phyloP scores from a whole-genome alignment of 164 flowering plant species.

The Berberis thunbergii region DNA sequence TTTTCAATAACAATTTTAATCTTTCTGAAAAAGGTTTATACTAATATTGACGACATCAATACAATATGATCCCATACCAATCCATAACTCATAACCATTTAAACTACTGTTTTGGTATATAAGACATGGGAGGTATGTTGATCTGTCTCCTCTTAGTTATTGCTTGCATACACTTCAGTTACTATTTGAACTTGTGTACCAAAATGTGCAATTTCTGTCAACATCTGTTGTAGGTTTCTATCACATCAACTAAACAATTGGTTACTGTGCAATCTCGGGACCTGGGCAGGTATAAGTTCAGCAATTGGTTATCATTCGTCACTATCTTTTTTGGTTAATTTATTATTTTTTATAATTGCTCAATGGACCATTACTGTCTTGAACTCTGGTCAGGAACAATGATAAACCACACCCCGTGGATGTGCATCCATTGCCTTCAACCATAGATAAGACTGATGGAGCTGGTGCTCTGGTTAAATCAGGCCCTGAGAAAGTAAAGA shows the following conservation, averaged over 20 bases:
- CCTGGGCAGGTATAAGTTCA: slow-evolving; percentile 31
- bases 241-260: slow-evolving; percentile 38
- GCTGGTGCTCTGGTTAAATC: slow-evolving; percentile 71
- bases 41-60: no score
- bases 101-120: no score
- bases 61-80: no score
- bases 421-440: slow-evolving; percentile 33
- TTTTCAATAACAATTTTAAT: no score
- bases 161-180: no score
- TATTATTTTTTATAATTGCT: neutral
- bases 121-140: no score
- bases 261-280: slow-evolving; percentile 37
- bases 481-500: slow-evolving; percentile 59
- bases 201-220: neutral
- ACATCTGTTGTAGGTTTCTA: slow-evolving; percentile 40
- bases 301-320: neutral
- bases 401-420: slow-evolving; percentile 45
- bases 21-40: no score
- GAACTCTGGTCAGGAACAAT: slow-evolving; percentile 39
- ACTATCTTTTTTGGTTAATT: neutral
- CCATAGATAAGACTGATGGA: slow-evolving; percentile 41
- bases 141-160: no score
- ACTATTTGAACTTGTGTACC: no score
- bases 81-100: no score
- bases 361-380: neutral